Percentiles rank a stretch among this genome's conserved stretches.
Evolutionary conservation across 225 moss, liverwort and hornwort genomes (phyloP).

Genomic region (Marchantia paleacea): DNA sequence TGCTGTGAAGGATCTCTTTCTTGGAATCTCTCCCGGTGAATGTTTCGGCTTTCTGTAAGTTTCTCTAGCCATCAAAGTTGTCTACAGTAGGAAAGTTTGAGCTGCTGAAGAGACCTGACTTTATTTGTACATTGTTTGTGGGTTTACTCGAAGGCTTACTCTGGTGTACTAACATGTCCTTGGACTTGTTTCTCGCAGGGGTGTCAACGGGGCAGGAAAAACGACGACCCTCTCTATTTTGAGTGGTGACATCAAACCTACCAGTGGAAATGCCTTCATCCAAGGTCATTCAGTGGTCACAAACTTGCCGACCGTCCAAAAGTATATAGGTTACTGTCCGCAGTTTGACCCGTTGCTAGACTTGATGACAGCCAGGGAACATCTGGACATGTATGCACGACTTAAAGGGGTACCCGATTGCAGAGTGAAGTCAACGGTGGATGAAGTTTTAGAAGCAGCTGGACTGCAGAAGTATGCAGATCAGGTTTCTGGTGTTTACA

Average conservation of each 20-base stretch:
- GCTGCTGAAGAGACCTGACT: background rate
- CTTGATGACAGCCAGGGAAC: constrained; percentile 87
- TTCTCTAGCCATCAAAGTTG: background rate
- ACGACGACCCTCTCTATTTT: constrained; percentile 89
- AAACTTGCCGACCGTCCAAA: constrained; percentile 61
- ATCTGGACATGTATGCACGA: constrained; percentile 86
- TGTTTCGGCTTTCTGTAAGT: constrained; percentile 98
- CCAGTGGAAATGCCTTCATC: constrained; percentile 71
- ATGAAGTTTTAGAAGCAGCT: constrained; percentile 62
- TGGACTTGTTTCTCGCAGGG: constrained; percentile 42
- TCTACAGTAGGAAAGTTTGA: background rate
- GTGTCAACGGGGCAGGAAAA: constrained; percentile 95
- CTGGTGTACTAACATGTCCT: background rate
- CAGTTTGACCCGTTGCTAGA: constrained; percentile 94
- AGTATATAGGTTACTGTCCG: constrained; percentile 90
- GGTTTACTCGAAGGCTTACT: background rate
- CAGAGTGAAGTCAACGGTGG: constrained; percentile 52
- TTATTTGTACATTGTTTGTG: background rate
- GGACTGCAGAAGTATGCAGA: constrained; percentile 81
- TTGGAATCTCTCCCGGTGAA: constrained; percentile 80
- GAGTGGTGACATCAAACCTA: constrained; percentile 76
- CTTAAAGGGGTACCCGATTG: constrained; percentile 68
- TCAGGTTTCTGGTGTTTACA: constrained; percentile 74
- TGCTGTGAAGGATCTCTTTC: constrained; percentile 73
- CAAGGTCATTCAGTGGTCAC: constrained; percentile 72